Base-by-base conservation (phyloP, 208 protist genomes). In the Wallacemonas sp. region DNA sequence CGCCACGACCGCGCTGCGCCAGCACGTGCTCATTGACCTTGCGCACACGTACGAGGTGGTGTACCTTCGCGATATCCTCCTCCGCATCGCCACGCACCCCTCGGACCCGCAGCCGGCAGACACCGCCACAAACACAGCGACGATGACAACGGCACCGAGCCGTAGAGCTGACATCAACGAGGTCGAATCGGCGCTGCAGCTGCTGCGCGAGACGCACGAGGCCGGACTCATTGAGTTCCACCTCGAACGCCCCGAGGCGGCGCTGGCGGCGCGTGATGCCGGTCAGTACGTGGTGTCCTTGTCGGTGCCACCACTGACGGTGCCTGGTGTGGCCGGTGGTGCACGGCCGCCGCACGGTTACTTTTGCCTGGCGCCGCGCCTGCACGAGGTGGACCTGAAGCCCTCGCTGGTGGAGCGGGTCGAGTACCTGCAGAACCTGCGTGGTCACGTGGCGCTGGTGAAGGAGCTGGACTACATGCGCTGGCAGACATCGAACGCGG, bases 131-230 rank as follows among this genome's bases (percentile, higher is more conserved):
- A 25, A 3, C 4, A 44, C 12, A 0, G 33, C 59, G 36, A 32
- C 20, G 10, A 28, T 64, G 31, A 26, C 10, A 16, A 54, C 18
- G 4, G 23, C 28, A 26, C 22, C 39, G 32, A 42, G 39, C 23
- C 12, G 44, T 12, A 48, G 38, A 54, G 5, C 48, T 38, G 1
- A 55, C 14, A 3, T 44, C 49, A 23, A 55, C 5, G 52, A 75
- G 29, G 61, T 46, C 16, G 2, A 50, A 2, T 36, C 2, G 1
- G 57, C 72, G 7, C 29, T 81, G 8, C 39, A 76, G 46, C 54
- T 78, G 4, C 57, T 91, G n/a, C 54, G 74, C 0, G 29, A 65
- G 2, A 82, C 86, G 73, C 79, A 76, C 52, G 72, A 76, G 26
- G 65, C 70, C 33, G 72, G 77, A 14, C 66, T 72, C 4, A 1